Evolutionary conservation across 1,284 basidiomycete species (phyloP).

Genomic region (Leccinum angustisporum): DNA sequence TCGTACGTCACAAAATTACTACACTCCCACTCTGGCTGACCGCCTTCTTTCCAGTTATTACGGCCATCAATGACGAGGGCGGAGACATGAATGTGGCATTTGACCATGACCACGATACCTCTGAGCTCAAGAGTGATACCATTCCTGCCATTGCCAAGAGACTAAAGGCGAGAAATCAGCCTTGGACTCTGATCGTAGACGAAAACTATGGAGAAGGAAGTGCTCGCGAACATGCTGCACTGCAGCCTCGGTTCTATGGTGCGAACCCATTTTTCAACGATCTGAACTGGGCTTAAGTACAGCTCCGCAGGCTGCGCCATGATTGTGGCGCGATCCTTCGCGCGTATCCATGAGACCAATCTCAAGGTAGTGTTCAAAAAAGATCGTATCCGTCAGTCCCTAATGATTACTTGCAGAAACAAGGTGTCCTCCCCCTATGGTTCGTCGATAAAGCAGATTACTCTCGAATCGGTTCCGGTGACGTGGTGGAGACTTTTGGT

Average conservation of each 20-base stretch:
- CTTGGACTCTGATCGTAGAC: slow-evolving; percentile 95
- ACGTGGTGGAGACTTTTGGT: slow-evolving; percentile 41
- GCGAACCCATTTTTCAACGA: slow-evolving; percentile 22
- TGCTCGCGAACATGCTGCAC: slow-evolving; percentile 96
- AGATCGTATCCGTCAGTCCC: not conserved
- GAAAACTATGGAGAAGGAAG: slow-evolving; percentile 98
- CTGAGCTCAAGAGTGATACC: slow-evolving; percentile 64
- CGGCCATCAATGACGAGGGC: slow-evolving; percentile 90
- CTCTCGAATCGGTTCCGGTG: slow-evolving; percentile 76
- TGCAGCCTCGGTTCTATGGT: slow-evolving; percentile 96
- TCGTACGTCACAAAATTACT: slow-evolving; percentile 48
- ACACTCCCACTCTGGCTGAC: slow-evolving; percentile 37
- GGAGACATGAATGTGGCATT: slow-evolving; percentile 89
- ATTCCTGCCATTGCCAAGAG: slow-evolving; percentile 90
- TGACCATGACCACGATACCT: slow-evolving; percentile 57
- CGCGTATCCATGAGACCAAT: slow-evolving; percentile 98
- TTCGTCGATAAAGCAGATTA: slow-evolving; percentile 88
- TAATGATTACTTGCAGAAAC: slow-evolving; percentile 62
- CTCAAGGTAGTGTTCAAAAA: slow-evolving; percentile 65
- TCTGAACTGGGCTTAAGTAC: not conserved
- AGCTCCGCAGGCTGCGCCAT: slow-evolving; percentile 64
- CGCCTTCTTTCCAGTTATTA: slow-evolving; percentile 51
- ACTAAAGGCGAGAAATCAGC: slow-evolving; percentile 77
- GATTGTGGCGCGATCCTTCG: slow-evolving; percentile 91
- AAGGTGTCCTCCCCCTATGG: slow-evolving; percentile 91